Evolutionary conservation across 1,284 basidiomycete species (phyloP), one percentile per base, ranked within the genome.

Genomic region (Xerocomus minutiporus): DNA sequence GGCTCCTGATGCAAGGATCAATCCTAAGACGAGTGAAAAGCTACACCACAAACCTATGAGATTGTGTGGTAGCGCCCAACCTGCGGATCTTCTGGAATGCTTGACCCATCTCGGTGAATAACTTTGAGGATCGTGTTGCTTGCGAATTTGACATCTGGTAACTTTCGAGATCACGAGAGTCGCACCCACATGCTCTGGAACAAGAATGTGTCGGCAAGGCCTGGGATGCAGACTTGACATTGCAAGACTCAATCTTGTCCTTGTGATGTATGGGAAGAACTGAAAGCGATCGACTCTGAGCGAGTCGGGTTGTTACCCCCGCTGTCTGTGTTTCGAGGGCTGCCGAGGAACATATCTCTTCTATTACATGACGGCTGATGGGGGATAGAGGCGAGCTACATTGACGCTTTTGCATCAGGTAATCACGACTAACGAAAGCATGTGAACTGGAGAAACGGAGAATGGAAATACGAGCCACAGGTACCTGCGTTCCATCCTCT

Each of bases 311-410:
- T 28, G 20, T 29, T 23, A 11, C 4, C 13, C 29, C 50, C 15
- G 35, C 0, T 4, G 34, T 46, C 36, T 51, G 53, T 5, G 38
- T 32, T 26, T 54, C 55, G 8, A 41, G 28, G 4, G n/a, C 8
- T n/a, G 42, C 34, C 15, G 52, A 47, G 15, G 44, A 43, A 42
- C 55, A 54, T 5, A 55, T 59, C 15, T 61, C 62, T 20, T 66
- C 53, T 15, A 59, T 59, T 46, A 40, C 50, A 8, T 48, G 41
- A 39, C 52, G 61, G 28, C 53, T 54, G 13, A 67, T 53, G 11
- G 65, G 65, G 7, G 54, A 54, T 7, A 64, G 32, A 53, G 56
- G 57, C 3, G 56, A 60, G 11, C 31, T 38, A 49, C 25, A 20
- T 36, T 15, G 40, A 15, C 26, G 32, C 4, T 53, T 39, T 23